Base-by-base conservation (phyloP, 306 rosid species). In the Cicer arietinum region DNA sequence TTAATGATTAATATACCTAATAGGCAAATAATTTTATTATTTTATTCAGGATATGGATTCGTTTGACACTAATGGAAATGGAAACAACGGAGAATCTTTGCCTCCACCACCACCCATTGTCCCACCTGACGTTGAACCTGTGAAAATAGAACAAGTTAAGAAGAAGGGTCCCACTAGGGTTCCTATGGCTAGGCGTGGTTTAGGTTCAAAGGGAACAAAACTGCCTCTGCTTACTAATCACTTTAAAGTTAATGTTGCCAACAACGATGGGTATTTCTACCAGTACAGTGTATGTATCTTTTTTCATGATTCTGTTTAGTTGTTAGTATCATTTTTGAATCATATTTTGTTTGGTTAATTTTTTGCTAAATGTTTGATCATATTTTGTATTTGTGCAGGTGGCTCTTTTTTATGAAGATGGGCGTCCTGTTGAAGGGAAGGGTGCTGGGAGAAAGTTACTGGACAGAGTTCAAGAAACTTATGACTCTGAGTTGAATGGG, bases 81-180 rank as follows among this genome's bases (percentile, higher is more conserved):
- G 39, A 4, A 68, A 39, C 8, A 69, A 8, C 61, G 86, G 79
- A 9, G 88, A 77, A 7, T 65, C 71, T 0, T 42, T 92, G 76
- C 97, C 97, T 1, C 99, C 96, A 5, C 97, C 98, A 4, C 97
- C 97, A n/a, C 90, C 93, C 0, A 77, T 87, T 73, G 83, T 92
- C 8, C 93, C 97, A 2, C 85, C 94, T 2, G 72, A 91, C 85
- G 82, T 85, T 12, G 88, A 84, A 16, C 98, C 91, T 0, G 8
- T 78, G 5, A 87, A 83, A 58, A 63, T 63, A 2, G 96, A 82
- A 9, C 53, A 48, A 5, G 80, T 54, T 40, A 88, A 87, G 85
- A 90, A 88, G n/a, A 95, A 91, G 76, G 37, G 22, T 8, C 60
- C 65, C 41, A 35, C 47, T 6, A 86, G 89, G n/a, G 52, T 83